These are phyloP conservation scores for Pichia sp. DNA, from an alignment of 1,139 yeast species.

Conservation along the genomic window DNA sequence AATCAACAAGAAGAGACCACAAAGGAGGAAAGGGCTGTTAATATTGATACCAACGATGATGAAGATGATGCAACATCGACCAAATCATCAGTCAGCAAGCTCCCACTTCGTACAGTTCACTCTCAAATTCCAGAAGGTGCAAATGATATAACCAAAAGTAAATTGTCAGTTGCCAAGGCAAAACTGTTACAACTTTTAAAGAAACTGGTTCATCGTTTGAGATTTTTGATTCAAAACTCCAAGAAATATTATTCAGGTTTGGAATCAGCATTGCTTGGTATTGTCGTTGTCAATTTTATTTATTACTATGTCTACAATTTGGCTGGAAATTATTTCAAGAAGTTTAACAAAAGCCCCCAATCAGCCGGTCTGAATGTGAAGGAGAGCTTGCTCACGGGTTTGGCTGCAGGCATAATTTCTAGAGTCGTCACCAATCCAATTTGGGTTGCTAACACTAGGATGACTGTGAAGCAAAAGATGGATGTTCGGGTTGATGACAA, in stretches of 20 bases:
- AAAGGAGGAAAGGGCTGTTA: conserved; percentile 16
- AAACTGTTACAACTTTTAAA: background rate
- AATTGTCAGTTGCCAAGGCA: background rate
- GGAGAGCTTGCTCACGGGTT: conserved; percentile 76
- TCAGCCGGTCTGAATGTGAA: conserved; percentile 48
- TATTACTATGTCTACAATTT: conserved; percentile 87
- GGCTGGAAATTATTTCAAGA: conserved; percentile 25
- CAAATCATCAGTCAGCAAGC: conserved; percentile 7
- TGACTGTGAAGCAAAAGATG: conserved; percentile 50
- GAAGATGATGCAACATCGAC: background rate
- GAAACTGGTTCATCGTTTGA: conserved; percentile 7
- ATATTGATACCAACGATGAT: background rate
- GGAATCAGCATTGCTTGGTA: conserved; percentile 83
- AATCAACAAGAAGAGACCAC: conserved; percentile 21
- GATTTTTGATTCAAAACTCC: conserved; percentile 7
- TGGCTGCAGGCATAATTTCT: conserved; percentile 84
- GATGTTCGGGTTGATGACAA: background rate
- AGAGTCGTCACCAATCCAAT: conserved; percentile 87
- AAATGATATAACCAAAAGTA: background rate
- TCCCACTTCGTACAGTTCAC: conserved; percentile 5
- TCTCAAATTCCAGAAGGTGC: background rate
- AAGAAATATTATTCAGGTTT: conserved; percentile 66
- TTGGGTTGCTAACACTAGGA: conserved; percentile 92
- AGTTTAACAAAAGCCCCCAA: conserved; percentile 14
- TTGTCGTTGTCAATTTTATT: conserved; percentile 78